These are phyloP conservation scores for Salvia hispanica DNA, from an alignment of 257 asterid genomes.

Conservation along the genomic window DNA sequence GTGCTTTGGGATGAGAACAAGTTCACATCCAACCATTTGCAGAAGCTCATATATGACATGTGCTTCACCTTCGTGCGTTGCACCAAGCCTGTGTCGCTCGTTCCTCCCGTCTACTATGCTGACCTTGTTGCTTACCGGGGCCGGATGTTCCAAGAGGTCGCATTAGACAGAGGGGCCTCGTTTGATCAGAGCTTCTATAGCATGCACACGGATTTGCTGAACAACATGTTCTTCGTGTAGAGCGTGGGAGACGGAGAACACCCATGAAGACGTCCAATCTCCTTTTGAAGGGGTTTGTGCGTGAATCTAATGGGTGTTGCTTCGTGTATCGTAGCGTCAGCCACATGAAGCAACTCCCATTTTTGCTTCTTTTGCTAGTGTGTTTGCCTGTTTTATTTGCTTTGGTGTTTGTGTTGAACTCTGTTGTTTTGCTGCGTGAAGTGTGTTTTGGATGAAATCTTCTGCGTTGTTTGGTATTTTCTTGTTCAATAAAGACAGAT, in stretches of 20 bases:
- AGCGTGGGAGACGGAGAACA: not conserved
- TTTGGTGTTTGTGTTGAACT: not conserved
- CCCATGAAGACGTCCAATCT: conserved; percentile 41
- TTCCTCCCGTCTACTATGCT: conserved; percentile 79
- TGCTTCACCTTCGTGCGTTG: conserved; percentile 75
- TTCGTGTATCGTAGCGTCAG: conserved; percentile 8
- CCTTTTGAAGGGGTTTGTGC: conserved; percentile 64
- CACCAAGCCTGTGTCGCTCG: conserved; percentile 75
- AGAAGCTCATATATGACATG: conserved; percentile 61
- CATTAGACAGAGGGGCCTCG: conserved; percentile 38
- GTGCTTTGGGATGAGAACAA: conserved; percentile 60
- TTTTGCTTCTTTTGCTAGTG: conserved; percentile 13
- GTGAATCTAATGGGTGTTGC: conserved; percentile 63
- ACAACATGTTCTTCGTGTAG: conserved; percentile 62
- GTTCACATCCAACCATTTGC: conserved; percentile 55
- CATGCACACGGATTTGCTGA: conserved; percentile 46
- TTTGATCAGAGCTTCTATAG: conserved; percentile 43
- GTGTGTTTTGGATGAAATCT: no score
- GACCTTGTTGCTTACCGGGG: conserved; percentile 82
- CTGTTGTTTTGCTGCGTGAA: not conserved
- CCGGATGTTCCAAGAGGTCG: conserved; percentile 60
- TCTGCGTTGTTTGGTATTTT: not conserved
- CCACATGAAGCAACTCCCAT: not conserved
- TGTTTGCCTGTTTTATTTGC: not conserved
- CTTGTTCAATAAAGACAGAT: not conserved